Percentiles rank a stretch among this genome's conserved stretches.
Evolutionary conservation across 768 basidiomycete species (phyloP).

Genomic region (Leccinellum luteum): DNA sequence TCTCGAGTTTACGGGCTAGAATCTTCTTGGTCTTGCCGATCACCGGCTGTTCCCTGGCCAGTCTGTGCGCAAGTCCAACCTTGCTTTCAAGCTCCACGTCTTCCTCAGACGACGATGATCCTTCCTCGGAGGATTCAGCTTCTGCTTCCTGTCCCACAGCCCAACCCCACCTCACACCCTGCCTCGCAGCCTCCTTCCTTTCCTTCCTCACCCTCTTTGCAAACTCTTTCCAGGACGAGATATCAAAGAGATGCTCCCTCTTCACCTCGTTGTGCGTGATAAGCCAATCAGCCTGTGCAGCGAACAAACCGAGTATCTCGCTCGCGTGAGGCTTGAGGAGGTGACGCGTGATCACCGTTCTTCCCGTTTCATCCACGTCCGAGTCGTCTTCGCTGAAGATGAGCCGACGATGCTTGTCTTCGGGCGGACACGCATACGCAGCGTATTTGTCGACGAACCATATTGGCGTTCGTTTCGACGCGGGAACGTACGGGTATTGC

Average conservation of each 20-base stretch:
- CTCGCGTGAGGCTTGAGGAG: slow-evolving; percentile 48
- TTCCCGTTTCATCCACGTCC: slow-evolving; percentile 30
- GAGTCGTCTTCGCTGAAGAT: slow-evolving; percentile 35
- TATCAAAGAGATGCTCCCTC: slow-evolving; percentile 37
- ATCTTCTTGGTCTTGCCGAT: slow-evolving; percentile 23
- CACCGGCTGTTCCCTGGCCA: slow-evolving; percentile 27
- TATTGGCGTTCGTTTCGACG: slow-evolving; percentile 42
- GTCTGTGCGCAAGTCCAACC: neutral
- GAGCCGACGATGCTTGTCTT: slow-evolving; percentile 32
- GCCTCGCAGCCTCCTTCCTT: slow-evolving; percentile 30
- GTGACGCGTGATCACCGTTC: slow-evolving; percentile 35
- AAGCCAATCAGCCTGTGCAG: slow-evolving; percentile 59
- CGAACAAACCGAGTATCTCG: slow-evolving; percentile 51
- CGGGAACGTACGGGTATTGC: slow-evolving; percentile 32
- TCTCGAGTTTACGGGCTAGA: slow-evolving; percentile 22
- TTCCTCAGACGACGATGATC: slow-evolving; percentile 11
- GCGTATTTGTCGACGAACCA: slow-evolving; percentile 48
- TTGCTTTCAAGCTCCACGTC: neutral
- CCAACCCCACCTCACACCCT: slow-evolving; percentile 24
- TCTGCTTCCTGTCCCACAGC: slow-evolving; percentile 13
- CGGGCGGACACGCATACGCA: slow-evolving; percentile 25
- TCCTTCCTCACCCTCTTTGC: slow-evolving; percentile 32
- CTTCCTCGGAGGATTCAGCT: slow-evolving; percentile 1
- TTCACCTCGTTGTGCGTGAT: slow-evolving; percentile 43
- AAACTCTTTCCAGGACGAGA: slow-evolving; percentile 49